Conservation (phyloP, 2,329 filamentous ascomycete species). For the Ustilaginoidea virens region DNA sequence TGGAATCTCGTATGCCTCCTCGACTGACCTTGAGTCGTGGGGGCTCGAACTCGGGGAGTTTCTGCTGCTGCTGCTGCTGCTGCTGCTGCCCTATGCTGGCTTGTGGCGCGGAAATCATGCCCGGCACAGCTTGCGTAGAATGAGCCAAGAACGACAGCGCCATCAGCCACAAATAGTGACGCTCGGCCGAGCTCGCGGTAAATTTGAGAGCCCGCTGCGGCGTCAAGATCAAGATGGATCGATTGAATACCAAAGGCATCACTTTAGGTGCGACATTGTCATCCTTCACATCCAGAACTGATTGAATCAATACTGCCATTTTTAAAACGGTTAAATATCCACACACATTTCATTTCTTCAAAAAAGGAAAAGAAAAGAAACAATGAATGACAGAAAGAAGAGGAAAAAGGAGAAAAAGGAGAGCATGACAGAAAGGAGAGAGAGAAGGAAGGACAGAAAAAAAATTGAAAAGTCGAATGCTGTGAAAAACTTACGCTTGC, state of each 20-base stretch:
- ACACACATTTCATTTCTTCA: too few relatives aligned
- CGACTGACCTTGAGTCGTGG: conserved; percentile 32
- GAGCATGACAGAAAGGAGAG: too few relatives aligned
- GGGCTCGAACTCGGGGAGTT: conserved; percentile 35
- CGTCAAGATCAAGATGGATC: conserved; percentile 88
- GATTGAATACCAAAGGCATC: conserved; percentile 54
- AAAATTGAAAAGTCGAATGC: not conserved
- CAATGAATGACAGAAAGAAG: too few relatives aligned
- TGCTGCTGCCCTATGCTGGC: conserved; percentile 22
- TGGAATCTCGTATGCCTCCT: conserved; percentile 66
- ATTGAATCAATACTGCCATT: conserved; percentile 74
- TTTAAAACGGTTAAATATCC: too few relatives aligned
- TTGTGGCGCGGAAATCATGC: conserved; percentile 43
- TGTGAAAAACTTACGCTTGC: conserved; percentile 59
- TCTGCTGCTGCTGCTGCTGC: too few relatives aligned
- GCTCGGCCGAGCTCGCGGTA: conserved; percentile 66
- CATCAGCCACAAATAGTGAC: conserved; percentile 90
- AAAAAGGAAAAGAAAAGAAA: too few relatives aligned
- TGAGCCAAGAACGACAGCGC: conserved; percentile 90
- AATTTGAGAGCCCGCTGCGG: conserved; percentile 91
- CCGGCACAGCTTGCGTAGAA: conserved; percentile 66
- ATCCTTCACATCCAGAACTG: conserved; percentile 92
- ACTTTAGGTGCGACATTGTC: conserved; percentile 74
- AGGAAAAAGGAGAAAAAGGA: too few relatives aligned
- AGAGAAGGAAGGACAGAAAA: not conserved